Evolutionary conservation across 2,329 filamentous ascomycete species (phyloP), one percentile per base, ranked within the genome.

Genomic region (Xylaria sp.): DNA sequence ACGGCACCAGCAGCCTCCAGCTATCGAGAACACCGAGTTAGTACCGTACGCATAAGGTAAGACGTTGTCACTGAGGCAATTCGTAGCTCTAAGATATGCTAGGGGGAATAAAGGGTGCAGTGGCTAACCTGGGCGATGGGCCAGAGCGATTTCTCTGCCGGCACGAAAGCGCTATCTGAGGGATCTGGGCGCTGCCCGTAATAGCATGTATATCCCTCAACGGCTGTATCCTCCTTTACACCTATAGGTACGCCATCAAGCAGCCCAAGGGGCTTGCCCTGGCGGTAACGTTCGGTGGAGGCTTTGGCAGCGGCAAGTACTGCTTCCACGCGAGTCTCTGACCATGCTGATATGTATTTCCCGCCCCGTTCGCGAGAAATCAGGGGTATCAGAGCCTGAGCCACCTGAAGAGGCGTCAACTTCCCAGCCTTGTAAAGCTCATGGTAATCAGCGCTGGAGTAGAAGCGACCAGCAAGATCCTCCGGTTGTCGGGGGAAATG

Each of bases 191-290:
- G 86, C 75, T 91, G 90, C 25, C 92, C 93, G 57, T 87, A 81
- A 63, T 89, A 91, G 71, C 86, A 88, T 60, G 88, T 86, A 77
- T 94, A 94, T 15, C 92, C 93, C 72, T 88, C 85, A 39, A 94
- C 83, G 72, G 91, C 86, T 18, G 91, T 86, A 76, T 97, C 93
- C 76, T 97, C 94, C 81, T 97, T 97, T 74, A 96, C 88, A 0
- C 91, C 92, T 58, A 97, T 87, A 0, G 94, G 94, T 0, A 97
- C 89, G 13, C 94, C 94, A 75, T 97, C 94, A 8, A 97, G 82
- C 5, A 92, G 82, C 13, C 92, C 86, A 18, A 94, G 79, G 0
- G 90, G 86, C 70, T 86, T 85, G 0, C 92, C 91, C 18, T 85
- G 82, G 67, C 88, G 88, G 80, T 92, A 97, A 55, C 94, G 85